Evolutionary conservation across 495 filamentous ascomycete species (phyloP).

Genomic region (Lepraria neglecta): DNA sequence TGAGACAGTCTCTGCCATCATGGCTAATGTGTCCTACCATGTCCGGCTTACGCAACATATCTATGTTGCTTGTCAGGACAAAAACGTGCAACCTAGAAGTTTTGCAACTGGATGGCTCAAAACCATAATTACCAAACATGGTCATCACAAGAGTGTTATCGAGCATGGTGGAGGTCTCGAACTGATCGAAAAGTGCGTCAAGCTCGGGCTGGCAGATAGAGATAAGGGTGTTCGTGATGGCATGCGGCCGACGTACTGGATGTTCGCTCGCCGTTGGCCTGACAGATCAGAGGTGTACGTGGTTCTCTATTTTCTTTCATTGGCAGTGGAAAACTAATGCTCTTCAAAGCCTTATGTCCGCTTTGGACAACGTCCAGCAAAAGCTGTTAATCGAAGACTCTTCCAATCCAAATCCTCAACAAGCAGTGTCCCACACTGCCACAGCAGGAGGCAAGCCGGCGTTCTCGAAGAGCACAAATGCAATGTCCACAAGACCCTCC

Average conservation of each 20-base stretch:
- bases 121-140: conserved; percentile 70
- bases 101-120: conserved; percentile 79
- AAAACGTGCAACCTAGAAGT: conserved; percentile 76
- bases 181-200: conserved; percentile 77
- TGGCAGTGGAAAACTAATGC: conserved; percentile 29
- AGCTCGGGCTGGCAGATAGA: conserved; percentile 75
- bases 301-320: neutral
- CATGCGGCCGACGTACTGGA: conserved; percentile 80
- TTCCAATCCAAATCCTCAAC: conserved; percentile 66
- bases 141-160: conserved; percentile 68
- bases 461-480: conserved; percentile 49
- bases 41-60: conserved; percentile 77
- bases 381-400: conserved; percentile 70
- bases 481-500: conserved; percentile 45
- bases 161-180: conserved; percentile 80
- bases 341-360: conserved; percentile 58
- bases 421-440: conserved; percentile 37
- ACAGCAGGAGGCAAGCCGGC: conserved; percentile 45
- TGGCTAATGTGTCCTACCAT: conserved; percentile 71
- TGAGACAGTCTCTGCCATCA: conserved; percentile 63
- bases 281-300: conserved; percentile 66
- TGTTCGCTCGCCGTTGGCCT: conserved; percentile 69
- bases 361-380: conserved; percentile 67
- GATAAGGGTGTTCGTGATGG: conserved; percentile 81
- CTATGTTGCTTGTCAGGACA: conserved; percentile 72